These are phyloP conservation scores for Obelidium mucronatum DNA, from an alignment of 192 early-diverging fungal genomes.

Conservation along the genomic window DNA sequence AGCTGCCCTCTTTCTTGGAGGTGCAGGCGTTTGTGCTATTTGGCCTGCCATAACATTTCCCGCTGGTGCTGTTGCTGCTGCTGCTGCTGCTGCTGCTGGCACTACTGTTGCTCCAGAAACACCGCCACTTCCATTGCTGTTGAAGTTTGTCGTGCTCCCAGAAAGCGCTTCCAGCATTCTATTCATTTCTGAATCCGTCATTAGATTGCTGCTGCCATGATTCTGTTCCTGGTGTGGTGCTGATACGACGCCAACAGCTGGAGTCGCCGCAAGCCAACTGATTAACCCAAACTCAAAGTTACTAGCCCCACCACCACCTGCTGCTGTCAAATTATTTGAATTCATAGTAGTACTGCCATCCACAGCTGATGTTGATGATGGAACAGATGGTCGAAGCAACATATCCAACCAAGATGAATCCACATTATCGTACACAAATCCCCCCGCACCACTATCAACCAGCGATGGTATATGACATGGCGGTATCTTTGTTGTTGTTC, in stretches of 20 bases:
- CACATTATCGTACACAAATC: slow-evolving; percentile 12
- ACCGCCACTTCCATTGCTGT: neutral
- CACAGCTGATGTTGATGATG: neutral
- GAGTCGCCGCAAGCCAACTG: no score
- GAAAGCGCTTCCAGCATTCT: neutral
- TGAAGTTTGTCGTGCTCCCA: neutral
- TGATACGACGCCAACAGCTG: neutral
- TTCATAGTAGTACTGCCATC: neutral
- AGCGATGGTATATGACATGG: slow-evolving; percentile 8
- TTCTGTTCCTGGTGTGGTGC: neutral
- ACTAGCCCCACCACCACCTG: neutral
- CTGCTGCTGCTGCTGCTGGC: neutral
- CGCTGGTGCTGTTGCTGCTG: neutral
- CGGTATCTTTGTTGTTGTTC: neutral
- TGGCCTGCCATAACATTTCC: neutral
- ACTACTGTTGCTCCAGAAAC: neutral
- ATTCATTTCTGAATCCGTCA: neutral
- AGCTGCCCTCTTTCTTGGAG: neutral
- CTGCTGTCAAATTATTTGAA: neutral
- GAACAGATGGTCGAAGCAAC: neutral
- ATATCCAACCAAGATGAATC: slow-evolving; percentile 10
- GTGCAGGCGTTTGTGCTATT: neutral
- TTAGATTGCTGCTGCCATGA: neutral
- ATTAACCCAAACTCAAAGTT: no score
- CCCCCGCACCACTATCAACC: neutral